A percentile compares a stretch with the other conserved stretches of the same genome.
Conservation (phyloP, 2,329 filamentous ascomycete species). For the Phaeosphaeria sp. region DNA sequence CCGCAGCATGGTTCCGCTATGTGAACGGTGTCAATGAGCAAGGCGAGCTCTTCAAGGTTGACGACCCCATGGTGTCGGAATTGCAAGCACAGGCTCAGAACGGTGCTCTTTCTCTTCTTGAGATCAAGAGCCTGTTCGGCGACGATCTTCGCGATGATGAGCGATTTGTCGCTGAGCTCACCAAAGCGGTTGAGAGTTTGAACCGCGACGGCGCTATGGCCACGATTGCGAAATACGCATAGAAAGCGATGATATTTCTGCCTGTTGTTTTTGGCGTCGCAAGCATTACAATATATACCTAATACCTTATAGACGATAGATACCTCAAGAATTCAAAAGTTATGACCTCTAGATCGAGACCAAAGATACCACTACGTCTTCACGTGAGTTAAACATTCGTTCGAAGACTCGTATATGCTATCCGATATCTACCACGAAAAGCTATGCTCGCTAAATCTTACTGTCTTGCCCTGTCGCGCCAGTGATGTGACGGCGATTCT, state of each 20-base stretch:
- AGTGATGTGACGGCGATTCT: not conserved
- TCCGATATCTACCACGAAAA: not conserved
- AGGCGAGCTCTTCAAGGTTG: slow-evolving; percentile 29
- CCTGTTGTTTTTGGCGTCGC: not conserved
- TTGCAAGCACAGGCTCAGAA: slow-evolving; percentile 29
- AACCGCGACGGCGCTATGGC: slow-evolving; percentile 27
- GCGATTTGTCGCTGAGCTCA: slow-evolving; percentile 36
- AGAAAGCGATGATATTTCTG: slow-evolving; percentile 1
- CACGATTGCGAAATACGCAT: slow-evolving; percentile 28
- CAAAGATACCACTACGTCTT: not conserved
- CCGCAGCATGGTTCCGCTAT: slow-evolving; percentile 39
- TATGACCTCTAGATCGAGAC: not conserved
- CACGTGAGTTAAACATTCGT: too few species aligned
- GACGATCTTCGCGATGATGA: slow-evolving; percentile 34
- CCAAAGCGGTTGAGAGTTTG: slow-evolving; percentile 28
- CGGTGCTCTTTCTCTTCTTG: slow-evolving; percentile 22
- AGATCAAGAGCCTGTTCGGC: slow-evolving; percentile 31
- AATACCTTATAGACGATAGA: not conserved
- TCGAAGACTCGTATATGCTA: too few species aligned
- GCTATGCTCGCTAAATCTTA: not conserved
- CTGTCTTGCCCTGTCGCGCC: not conserved
- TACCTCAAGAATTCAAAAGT: not conserved
- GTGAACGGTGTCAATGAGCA: slow-evolving; percentile 31
- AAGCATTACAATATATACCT: not conserved
- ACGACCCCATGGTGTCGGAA: slow-evolving; percentile 35